Evolutionary conservation across 345 rosid genomes (phyloP).

Genomic region (Murraya paniculata): DNA sequence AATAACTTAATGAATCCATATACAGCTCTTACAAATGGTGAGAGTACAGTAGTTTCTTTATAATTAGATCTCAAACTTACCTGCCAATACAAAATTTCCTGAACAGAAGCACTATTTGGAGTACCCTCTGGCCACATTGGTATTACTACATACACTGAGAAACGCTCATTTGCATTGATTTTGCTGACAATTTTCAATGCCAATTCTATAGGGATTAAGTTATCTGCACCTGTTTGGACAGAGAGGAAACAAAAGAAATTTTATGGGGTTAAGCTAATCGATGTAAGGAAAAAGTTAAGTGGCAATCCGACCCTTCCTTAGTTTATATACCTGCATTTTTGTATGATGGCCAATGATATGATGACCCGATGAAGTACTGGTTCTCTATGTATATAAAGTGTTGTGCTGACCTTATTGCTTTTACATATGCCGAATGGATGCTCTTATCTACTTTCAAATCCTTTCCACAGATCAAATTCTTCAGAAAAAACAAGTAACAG

Average conservation of each 20-base stretch:
- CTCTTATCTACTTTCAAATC: slow-evolving; percentile 67
- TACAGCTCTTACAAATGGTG: neutral
- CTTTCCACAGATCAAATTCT: slow-evolving; percentile 63
- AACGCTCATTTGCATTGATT: slow-evolving; percentile 50
- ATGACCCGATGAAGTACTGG: slow-evolving; percentile 70
- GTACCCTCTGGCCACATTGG: slow-evolving; percentile 81
- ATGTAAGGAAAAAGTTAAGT: neutral
- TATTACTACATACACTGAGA: slow-evolving; percentile 52
- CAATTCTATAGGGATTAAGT: slow-evolving; percentile 64
- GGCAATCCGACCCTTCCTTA: neutral
- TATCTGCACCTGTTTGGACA: slow-evolving; percentile 54
- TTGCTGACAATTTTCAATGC: slow-evolving; percentile 64
- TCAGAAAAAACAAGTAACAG: slow-evolving; percentile 6
- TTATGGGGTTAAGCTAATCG: neutral
- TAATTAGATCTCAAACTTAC: slow-evolving; percentile 25
- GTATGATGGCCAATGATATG: slow-evolving; percentile 66
- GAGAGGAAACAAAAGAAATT: neutral
- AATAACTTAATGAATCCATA: neutral
- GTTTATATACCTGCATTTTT: slow-evolving; percentile 56
- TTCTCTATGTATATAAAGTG: slow-evolving; percentile 72
- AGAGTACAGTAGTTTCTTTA: neutral
- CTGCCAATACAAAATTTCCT: slow-evolving; percentile 76
- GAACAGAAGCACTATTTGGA: slow-evolving; percentile 56
- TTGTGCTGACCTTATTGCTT: slow-evolving; percentile 73
- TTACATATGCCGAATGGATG: slow-evolving; percentile 62